Base-by-base conservation (phyloP, 2,329 filamentous ascomycete genomes). In the Fusarium oxysporum region DNA sequence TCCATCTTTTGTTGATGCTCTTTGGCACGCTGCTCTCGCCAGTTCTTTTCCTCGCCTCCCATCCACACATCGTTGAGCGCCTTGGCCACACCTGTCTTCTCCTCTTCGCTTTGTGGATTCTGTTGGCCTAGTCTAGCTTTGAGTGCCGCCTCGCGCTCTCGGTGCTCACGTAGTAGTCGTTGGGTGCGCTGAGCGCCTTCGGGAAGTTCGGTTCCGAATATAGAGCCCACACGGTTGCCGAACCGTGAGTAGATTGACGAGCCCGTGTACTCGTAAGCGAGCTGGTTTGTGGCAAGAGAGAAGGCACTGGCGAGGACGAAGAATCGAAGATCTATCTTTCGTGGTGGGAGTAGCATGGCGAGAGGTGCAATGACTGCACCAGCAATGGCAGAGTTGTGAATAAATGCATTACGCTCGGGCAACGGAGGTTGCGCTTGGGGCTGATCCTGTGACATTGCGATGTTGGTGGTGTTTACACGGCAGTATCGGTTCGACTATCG, bases 201-300 rank as follows among this genome's bases (percentile, higher is more conserved):
- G 45, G 88, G 89, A 21, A 92, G 88, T 59, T 87, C 84, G 51
- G 83, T 85, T 68, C 85, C 84, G 45, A 89, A 80, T 47, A 90
- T 81, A 21, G 82, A 83, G 32, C 76, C 76, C 71, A 85, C 75
- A 60, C 87, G 85, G 69, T 76, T 80, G 64, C 79, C 79, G 69
- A 88, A 83, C 13, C 88, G 87, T 70, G 81, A 76, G 75, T 84
- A 81, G 66, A 90, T 84, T 33, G 87, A 88, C 55, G 83, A 82
- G 56, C 88, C 88, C 19, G 85, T 89, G 81, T 87, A 90, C 80
- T 89, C 87, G 80, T 86, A 84, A 54, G 83, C 83, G 44, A 91
- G 86, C 80, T 88, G 86, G 79, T 88, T 88, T 64, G 86, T 86
- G 62, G 86, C 85, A 72, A 87, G 84, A 35, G 88, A 85, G 73